Evolutionary conservation across 345 rosid species (phyloP).

Genomic region (Atalantia buxifolia): DNA sequence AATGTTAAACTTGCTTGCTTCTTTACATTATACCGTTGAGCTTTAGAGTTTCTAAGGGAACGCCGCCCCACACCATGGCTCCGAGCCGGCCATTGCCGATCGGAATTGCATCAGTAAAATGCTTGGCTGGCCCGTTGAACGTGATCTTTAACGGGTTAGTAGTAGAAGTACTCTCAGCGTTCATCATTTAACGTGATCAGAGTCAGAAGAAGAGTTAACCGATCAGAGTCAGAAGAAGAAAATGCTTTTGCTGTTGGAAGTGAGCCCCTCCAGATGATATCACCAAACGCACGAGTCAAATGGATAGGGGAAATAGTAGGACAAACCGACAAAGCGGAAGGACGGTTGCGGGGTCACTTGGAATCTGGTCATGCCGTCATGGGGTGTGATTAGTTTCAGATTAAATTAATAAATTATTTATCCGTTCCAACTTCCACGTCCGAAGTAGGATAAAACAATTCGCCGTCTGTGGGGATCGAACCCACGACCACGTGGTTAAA

Average conservation of each 20-base stretch:
- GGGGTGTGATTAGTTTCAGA: no score
- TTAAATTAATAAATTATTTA: no score
- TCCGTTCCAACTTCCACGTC: no score
- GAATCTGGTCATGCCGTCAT: no score
- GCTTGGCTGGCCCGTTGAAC: constrained; percentile 62
- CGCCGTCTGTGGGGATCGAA: constrained; percentile 69
- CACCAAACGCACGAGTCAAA: not conserved
- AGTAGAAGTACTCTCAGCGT: constrained; percentile 10
- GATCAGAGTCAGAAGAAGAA: not conserved
- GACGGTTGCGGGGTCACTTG: not conserved
- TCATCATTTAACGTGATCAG: constrained; percentile 9
- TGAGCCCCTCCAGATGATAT: not conserved
- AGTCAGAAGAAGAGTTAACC: not conserved
- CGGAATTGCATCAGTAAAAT: constrained; percentile 88
- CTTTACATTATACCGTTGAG: constrained; percentile 50
- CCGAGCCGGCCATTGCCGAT: constrained; percentile 91
- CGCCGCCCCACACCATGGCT: constrained; percentile 94
- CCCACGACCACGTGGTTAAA: constrained; percentile 74
- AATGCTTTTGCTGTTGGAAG: not conserved
- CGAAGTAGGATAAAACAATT: no score
- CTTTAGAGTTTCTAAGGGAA: constrained; percentile 62
- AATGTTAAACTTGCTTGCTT: not conserved
- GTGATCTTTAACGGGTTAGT: constrained; percentile 54
- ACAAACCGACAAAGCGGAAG: not conserved
- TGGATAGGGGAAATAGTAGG: not conserved